Evolutionary conservation across 768 basidiomycete genomes (phyloP), one percentile per base, ranked within the genome.

Genomic region (Cystobasidium ongulense): DNA sequence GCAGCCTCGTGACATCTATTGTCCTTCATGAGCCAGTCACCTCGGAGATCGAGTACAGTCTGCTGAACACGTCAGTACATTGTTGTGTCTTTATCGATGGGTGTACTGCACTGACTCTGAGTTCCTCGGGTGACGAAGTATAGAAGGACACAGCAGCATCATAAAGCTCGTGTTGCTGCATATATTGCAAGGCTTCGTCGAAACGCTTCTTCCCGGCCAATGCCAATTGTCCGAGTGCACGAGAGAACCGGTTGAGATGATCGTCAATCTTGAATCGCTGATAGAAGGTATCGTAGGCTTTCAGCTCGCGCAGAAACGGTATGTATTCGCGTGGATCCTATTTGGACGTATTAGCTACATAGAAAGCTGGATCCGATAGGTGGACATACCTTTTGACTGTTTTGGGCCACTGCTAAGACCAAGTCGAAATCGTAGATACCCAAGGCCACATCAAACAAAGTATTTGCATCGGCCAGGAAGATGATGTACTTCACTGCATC

Each of bases 361-460:
- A 4, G 7, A 21, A 17, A 17, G n/a, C 46, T 8, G 46, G 8
- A 4, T 50, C 18, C 39, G 18, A 18, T 41, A 18, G 27, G 10
- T 29, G 5, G 0, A 76, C 80, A 25, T 39, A 92, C 94, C 86
- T 95, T 96, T 80, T 98, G 94, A 59, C 95, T 90, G 78, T 96
- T 89, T 80, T 98, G 96, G 0, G 96, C 94, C 50, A 99, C 87
- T 88, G 98, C 89, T 27, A 98, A 83, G 7, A 97, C 95, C 21
- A 99, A 84, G 33, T 90, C 88, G 83, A 98, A 98, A 81, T 99
- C 93, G 79, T 99, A 99, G 93, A 98, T 98, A 23, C 96, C 96
- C 36, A 99, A 85, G 0, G 96, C 96, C 13, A 90, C 90, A 80
- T 98, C 88, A 82, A 95, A 98, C 2, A 99, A 85, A 54, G 85